phyloP scores from a whole-genome alignment of 2,329 filamentous ascomycete genomes.

The Fusarium nematophilum region DNA sequence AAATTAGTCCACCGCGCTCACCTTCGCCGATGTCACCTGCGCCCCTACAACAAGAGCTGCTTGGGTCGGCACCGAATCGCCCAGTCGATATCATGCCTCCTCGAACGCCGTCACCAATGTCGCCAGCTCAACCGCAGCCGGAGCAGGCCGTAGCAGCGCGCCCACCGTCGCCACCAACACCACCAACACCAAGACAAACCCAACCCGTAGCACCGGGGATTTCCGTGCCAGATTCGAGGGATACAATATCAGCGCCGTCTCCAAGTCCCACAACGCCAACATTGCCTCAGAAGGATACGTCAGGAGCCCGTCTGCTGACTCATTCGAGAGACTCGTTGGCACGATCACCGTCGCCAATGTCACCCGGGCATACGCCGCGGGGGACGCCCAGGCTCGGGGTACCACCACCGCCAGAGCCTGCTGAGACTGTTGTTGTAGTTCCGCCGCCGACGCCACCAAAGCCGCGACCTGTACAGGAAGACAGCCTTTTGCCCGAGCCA shows the following conservation, averaged over 20 bases:
- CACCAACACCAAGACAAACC: neutral
- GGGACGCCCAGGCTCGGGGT: conserved; percentile 14
- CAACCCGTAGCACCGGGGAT: neutral
- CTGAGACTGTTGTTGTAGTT: conserved; percentile 13
- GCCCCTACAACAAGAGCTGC: neutral
- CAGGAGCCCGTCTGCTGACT: conserved; percentile 1
- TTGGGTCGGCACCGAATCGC: neutral
- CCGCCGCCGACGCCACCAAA: conserved; percentile 35
- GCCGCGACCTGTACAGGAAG: conserved; percentile 11
- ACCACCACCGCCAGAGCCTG: conserved; percentile 29
- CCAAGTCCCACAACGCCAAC: conserved; percentile 7
- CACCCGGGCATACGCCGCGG: conserved; percentile 23
- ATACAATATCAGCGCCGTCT: neutral
- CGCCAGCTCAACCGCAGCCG: conserved; percentile 19
- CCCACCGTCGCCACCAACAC: neutral
- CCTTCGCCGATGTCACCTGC: conserved; percentile 7
- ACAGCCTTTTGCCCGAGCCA: conserved; percentile 14
- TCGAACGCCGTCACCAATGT: conserved; percentile 3
- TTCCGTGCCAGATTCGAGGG: neutral
- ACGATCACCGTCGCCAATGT: conserved; percentile 9
- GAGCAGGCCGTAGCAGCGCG: conserved; percentile 3
- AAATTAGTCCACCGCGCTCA: neutral
- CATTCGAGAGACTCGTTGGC: neutral
- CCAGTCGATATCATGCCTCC: neutral
- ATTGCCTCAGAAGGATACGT: neutral